A percentile compares a stretch with the other conserved stretches of the same genome.
phyloP scores from a whole-genome alignment of 305 asterid genomes.

The Fraxinus nigra region DNA sequence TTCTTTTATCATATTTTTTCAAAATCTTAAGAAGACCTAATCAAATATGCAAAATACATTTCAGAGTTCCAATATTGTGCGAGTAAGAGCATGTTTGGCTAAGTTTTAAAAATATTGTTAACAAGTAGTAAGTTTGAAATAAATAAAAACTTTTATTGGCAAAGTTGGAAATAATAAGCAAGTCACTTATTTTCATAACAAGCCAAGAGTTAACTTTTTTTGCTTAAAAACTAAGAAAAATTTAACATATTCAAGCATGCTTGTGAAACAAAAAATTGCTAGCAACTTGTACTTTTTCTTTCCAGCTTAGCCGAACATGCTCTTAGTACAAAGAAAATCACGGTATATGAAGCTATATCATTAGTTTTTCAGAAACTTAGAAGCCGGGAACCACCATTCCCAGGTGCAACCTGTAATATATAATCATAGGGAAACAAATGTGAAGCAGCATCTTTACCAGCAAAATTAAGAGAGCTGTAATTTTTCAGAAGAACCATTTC shows the following conservation, averaged over 20 bases:
- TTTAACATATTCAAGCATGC: background rate
- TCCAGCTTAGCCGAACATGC: background rate
- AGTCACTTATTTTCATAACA: background rate
- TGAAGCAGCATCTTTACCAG: constrained; percentile 46
- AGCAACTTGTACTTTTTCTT: background rate
- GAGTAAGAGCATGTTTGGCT: background rate
- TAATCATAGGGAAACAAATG: background rate
- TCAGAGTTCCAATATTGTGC: background rate
- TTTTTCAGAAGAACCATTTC: constrained; percentile 96
- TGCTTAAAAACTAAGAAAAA: background rate
- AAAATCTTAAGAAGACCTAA: constrained; percentile 84
- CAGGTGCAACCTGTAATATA: background rate
- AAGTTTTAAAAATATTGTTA: background rate
- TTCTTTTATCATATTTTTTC: constrained; percentile 90
- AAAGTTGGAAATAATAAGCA: background rate
- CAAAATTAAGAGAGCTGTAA: constrained; percentile 92
- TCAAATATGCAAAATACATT: constrained; percentile 1
- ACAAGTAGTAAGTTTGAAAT: background rate
- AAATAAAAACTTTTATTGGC: background rate
- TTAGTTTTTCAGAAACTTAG: background rate
- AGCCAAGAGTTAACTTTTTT: background rate
- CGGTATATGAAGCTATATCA: background rate
- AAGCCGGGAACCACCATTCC: background rate
- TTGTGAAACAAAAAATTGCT: background rate
- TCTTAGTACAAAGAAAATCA: background rate